Evolutionary conservation across 1,139 yeast genomes (phyloP).

Genomic region (Sugiyamaella xylanicola): DNA sequence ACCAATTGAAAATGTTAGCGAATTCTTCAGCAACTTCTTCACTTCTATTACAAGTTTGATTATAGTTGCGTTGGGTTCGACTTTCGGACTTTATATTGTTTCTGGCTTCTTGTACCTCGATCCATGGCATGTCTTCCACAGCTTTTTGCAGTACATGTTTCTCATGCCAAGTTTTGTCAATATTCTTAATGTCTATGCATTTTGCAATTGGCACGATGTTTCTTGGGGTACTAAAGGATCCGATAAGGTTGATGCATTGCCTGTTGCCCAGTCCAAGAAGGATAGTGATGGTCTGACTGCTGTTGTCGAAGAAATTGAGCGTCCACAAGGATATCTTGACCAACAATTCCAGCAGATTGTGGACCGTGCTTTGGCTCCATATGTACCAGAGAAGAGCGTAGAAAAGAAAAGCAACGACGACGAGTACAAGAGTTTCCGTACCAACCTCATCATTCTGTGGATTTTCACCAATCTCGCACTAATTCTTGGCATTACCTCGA

Average conservation of each 20-base stretch:
- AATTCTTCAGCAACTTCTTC: conserved; percentile 40
- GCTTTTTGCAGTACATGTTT: conserved; percentile 80
- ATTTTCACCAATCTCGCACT: conserved; percentile 71
- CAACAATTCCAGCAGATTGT: conserved; percentile 48
- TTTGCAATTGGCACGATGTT: conserved; percentile 94
- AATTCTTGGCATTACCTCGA: conserved; percentile 60
- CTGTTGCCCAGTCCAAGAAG: conserved; percentile 52
- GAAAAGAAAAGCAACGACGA: conserved; percentile 51
- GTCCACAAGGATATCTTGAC: conserved; percentile 70
- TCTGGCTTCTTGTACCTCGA: conserved; percentile 74
- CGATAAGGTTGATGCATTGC: conserved; percentile 60
- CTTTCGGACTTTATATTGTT: conserved; percentile 82
- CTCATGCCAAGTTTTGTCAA: conserved; percentile 90
- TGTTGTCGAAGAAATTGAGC: conserved; percentile 69
- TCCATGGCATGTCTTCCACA: conserved; percentile 93
- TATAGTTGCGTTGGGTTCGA: conserved; percentile 82
- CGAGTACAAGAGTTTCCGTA: conserved; percentile 71
- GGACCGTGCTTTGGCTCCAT: conserved; percentile 49
- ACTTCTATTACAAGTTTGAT: conserved; percentile 49
- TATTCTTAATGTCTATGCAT: conserved; percentile 74
- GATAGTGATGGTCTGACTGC: conserved; percentile 71
- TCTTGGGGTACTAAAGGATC: conserved; percentile 99
- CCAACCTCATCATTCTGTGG: conserved; percentile 81
- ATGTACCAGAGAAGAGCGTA: conserved; percentile 41
- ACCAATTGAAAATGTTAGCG: conserved; percentile 32